A percentile compares a stretch with the other conserved stretches of the same genome.
Conservation (phyloP, 2,329 filamentous ascomycete species). For the Alternaria consortialis region DNA sequence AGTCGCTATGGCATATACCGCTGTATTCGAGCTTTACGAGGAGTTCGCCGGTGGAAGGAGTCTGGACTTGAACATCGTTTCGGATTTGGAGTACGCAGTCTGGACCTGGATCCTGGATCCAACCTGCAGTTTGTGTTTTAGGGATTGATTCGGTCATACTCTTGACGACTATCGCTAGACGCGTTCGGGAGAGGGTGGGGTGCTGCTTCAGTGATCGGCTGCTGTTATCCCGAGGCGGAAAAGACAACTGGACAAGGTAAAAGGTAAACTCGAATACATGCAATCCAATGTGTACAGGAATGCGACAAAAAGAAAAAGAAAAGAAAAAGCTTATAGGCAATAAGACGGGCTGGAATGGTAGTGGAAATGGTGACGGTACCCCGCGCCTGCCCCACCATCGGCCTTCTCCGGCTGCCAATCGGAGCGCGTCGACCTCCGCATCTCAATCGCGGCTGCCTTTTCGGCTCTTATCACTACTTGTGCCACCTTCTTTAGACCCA, state of each 20-base stretch:
- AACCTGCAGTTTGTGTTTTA: conserved; percentile 46
- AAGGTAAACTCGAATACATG: background rate
- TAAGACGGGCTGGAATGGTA: background rate
- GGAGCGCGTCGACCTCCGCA: conserved; percentile 16
- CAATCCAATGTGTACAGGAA: no score
- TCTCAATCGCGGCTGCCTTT: background rate
- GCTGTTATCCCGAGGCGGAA: background rate
- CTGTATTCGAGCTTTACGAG: conserved; percentile 59
- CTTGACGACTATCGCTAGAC: background rate
- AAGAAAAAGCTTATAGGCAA: background rate
- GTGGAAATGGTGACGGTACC: conserved; percentile 1
- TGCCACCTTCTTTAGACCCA: background rate
- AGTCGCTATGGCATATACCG: conserved; percentile 60
- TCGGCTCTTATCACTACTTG: background rate
- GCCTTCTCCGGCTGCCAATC: conserved; percentile 17
- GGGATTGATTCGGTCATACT: conserved; percentile 32
- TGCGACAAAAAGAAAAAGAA: no score
- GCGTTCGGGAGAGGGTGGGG: conserved; percentile 1
- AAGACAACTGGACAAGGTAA: background rate
- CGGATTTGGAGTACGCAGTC: conserved; percentile 49
- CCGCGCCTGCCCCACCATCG: conserved; percentile 15
- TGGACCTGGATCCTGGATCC: conserved; percentile 49
- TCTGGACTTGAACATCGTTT: conserved; percentile 49
- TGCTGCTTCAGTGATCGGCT: background rate
- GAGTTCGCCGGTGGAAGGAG: conserved; percentile 52